Conservation (phyloP, 306 rosid genomes). For the Arachis stenosperma region DNA sequence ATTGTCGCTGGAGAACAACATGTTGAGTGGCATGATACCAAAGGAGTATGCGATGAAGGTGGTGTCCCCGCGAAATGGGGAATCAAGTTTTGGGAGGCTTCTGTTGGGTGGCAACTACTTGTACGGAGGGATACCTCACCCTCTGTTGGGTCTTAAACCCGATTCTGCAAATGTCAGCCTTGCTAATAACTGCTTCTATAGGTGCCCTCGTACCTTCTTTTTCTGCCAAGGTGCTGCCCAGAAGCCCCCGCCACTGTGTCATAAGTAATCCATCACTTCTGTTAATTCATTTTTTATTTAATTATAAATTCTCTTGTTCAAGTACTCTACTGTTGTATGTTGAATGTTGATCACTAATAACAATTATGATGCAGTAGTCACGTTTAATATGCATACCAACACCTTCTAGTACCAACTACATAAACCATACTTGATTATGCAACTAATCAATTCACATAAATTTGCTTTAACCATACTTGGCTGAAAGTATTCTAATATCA, state of each 20-base stretch:
- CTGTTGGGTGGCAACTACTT: conserved; percentile 74
- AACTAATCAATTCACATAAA: no score
- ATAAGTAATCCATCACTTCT: no score
- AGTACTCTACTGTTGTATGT: no score
- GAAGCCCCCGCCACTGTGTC: conserved; percentile 36
- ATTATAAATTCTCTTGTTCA: no score
- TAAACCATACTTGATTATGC: no score
- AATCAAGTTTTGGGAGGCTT: conserved; percentile 64
- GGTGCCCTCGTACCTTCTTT: conserved; percentile 73
- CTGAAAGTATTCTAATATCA: no score
- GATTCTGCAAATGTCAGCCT: conserved; percentile 70
- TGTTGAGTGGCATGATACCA: conserved; percentile 74
- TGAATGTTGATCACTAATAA: no score
- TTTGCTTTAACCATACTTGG: no score
- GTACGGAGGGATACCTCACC: conserved; percentile 70
- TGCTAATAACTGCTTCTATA: conserved; percentile 65
- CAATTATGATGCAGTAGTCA: no score
- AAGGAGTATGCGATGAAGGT: conserved; percentile 68
- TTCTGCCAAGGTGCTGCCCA: conserved; percentile 83
- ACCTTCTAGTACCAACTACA: no score
- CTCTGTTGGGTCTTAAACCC: conserved; percentile 52
- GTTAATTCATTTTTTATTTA: no score
- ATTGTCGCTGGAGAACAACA: conserved; percentile 71
- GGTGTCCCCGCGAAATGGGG: conserved; percentile 54
- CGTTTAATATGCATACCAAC: no score